Evolutionary conservation across 768 basidiomycete genomes (phyloP).

Genomic region (Boletus speciosus): DNA sequence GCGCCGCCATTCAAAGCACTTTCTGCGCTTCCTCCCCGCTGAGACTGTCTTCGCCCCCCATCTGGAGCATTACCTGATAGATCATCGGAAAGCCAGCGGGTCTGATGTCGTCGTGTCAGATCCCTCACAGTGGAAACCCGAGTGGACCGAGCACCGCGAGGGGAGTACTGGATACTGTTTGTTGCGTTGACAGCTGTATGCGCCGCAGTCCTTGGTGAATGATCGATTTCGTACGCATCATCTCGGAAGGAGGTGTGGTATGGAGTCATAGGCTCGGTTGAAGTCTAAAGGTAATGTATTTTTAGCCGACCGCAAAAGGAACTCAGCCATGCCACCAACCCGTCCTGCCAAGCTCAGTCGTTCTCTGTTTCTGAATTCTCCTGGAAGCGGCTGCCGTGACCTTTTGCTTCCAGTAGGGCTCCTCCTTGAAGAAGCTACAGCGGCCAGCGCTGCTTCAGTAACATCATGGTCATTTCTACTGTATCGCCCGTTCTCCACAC

Average conservation of each 20-base stretch:
- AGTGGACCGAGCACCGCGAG: conserved; percentile 30
- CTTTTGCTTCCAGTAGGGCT: conserved; percentile 45
- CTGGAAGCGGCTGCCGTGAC: conserved; percentile 48
- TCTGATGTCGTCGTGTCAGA: conserved; percentile 46
- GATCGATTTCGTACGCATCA: conserved; percentile 17
- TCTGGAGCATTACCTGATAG: conserved; percentile 25
- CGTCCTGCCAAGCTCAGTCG: conserved; percentile 39
- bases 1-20: conserved; percentile 48
- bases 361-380: conserved; percentile 43
- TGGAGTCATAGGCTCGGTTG: conserved; percentile 40
- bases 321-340: conserved; percentile 30
- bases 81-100: conserved; percentile 55
- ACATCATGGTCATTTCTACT: conserved; percentile 35
- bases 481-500: conserved; percentile 23
- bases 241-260: conserved; percentile 28
- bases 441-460: conserved; percentile 55
- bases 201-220: conserved; percentile 24
- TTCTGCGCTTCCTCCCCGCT: conserved; percentile 69
- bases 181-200: conserved; percentile 21
- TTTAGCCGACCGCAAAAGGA: conserved; percentile 1
- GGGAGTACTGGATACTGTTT: conserved; percentile 24
- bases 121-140: conserved; percentile 50
- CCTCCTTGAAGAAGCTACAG: conserved; percentile 54
- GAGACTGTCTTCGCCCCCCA: conserved; percentile 50
- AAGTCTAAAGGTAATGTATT: conserved; percentile 20